Base-by-base conservation (phyloP, 2,329 filamentous ascomycete species). In the Aspergillus candidus region DNA sequence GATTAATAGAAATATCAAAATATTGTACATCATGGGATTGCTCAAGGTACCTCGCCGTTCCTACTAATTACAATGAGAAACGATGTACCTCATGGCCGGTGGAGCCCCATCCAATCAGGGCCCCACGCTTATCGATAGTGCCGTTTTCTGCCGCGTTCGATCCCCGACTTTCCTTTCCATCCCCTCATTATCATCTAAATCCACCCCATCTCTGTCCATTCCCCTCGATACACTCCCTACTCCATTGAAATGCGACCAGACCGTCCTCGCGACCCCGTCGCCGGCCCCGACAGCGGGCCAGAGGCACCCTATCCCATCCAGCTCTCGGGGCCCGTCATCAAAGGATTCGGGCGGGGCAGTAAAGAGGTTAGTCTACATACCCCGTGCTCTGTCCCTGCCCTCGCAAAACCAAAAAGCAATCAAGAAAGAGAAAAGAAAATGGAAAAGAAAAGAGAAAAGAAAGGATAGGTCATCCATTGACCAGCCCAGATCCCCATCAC, bases 261-360 rank as follows among this genome's bases (percentile, higher is more conserved):
- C 50, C 63, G 67, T 22, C 71, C 76, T 50, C 83, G 88, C 49
- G 83, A 86, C 37, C 72, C 76, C 40, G 78, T 93, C 54, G 80
- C 88, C 47, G 91, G 91, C 44, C 74, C 83, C 7, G 80, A 86
- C 35, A 67, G 72, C 32, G 88, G 88, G 3, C 91, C 91, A 11
- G 75, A 82, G 57, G 40, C 79, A 5, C 93, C 93, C 0, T 97
- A 83, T 66, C 93, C 93, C 0, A 76, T 95, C 56, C 80, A 77
- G 55, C 83, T 97, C 70, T 83, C 86, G 49, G 93, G 93, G 17
- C 80, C 84, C 43, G 89, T 98, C 17, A 89, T 96, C 59, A 85
- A 87, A 58, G 93, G 93, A 30, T 97, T 97, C 66, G 91, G 93
- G 34, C 80, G 93, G 48, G 93, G 93, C 12, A 94, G 88, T 59